Percentiles rank a stretch among this genome's conserved stretches.
Evolutionary conservation across 1,284 basidiomycete species (phyloP).

Genomic region (Mycena citricolor): DNA sequence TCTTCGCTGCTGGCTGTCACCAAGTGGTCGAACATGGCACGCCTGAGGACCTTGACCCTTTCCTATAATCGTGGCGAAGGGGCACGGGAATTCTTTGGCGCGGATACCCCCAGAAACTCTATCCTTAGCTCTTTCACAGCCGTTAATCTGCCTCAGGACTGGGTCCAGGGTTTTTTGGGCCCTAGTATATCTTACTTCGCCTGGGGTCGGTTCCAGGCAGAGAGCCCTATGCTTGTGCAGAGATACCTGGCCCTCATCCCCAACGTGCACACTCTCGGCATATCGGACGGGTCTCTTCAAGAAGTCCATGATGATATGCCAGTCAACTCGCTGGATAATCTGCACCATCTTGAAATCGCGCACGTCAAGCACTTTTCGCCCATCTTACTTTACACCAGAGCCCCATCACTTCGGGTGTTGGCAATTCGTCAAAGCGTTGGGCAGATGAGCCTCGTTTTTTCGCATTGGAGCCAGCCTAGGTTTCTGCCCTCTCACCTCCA

Average conservation of each 20-base stretch:
- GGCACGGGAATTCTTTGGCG: conserved; percentile 12
- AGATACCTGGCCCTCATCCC: conserved; percentile 13
- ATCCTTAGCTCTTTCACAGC: conserved; percentile 25
- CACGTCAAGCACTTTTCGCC: conserved; percentile 11
- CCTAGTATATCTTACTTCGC: conserved; percentile 21
- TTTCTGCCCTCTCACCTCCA: conserved; percentile 24
- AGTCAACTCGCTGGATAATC: conserved; percentile 18
- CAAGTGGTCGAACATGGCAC: conserved; percentile 20
- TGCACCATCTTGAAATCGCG: conserved; percentile 23
- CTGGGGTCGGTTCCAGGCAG: not conserved
- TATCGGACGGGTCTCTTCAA: not conserved
- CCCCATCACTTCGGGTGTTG: conserved; percentile 21
- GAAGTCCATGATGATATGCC: no score
- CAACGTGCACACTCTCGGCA: conserved; percentile 15
- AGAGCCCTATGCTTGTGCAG: not conserved
- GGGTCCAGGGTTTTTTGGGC: conserved; percentile 20
- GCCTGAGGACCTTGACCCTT: conserved; percentile 9
- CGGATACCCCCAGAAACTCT: not conserved
- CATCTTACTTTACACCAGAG: conserved; percentile 23
- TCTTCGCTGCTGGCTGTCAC: conserved; percentile 12
- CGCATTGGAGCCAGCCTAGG: conserved; percentile 27
- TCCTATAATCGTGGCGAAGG: not conserved
- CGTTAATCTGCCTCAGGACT: conserved; percentile 17
- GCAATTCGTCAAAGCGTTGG: conserved; percentile 9
- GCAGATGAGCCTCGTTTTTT: conserved; percentile 23